Evolutionary conservation across 805 yeast genomes (phyloP), one percentile per base, ranked within the genome.

Genomic region (Cyberlindnera mycetangii): DNA sequence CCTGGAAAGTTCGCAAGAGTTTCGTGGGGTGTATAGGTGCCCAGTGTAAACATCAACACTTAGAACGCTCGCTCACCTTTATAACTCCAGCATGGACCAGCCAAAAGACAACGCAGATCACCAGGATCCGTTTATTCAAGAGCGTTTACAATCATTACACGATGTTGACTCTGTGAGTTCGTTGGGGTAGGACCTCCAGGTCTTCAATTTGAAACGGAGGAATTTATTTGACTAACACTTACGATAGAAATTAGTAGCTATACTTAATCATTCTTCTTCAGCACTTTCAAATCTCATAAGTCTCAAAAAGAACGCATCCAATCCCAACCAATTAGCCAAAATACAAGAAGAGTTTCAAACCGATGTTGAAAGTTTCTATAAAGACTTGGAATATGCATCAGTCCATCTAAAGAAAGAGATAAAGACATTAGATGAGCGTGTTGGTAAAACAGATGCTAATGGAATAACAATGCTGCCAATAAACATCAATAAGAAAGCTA

Each of bases 401-500:
- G 72, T 77, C 14, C 71, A 71, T 36, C 62, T 86, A 27, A 69
- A 89, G n/a, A 71, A 74, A 38, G 95, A 86, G 54, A 78, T 86
- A 35, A 78, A 78, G 56, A 55, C 75, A 12, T 68, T 85, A 62
- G 89, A 85, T 62, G 78, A 76, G 35, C 74, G 75, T 54, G 74
- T 72, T 27, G 81, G 78, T 10, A 74, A 71, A 6, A 70, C 70
- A 30, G 69, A 71, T 16, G 74, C 73, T 39, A 57, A 60, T 46
- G 66, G 65, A n/a, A 59, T 76, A 17, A 75, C 76, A 67, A 75
- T 85, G 32, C 67, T 85, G 21, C 93, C 95, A 1, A 74, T 85
- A 3, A 72, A 75, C 33, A 76, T 85, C 19, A 84, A 82, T 41
- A 81, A 81, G 51, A 83, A 83, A 65, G 87, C 89, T 28, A 78